Evolutionary conservation across 768 basidiomycete species (phyloP), one percentile per base, ranked within the genome.

Genomic region (Tricholomella constricta): DNA sequence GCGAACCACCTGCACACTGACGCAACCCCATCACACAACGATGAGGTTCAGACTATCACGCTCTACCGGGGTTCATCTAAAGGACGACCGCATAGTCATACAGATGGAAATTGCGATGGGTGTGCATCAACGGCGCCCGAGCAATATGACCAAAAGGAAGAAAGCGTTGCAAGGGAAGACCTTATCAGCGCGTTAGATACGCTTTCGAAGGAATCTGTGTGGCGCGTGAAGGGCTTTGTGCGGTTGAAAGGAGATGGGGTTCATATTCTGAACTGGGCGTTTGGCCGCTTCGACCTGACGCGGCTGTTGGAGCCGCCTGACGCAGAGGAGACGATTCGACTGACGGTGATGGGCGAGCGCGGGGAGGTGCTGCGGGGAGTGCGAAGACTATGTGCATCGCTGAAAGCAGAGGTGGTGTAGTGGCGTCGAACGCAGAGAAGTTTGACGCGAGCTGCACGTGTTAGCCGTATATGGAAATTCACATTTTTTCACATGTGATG

Each of bases 271-370:
- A 98, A 98, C 65, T 98, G 93, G 92, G 94, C 94, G 6, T 98
- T 97, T 71, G 91, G 91, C 12, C 81, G 94, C 35, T 86, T 81
- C 65, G 91, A 94, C 23, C 78, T 85, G 10, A 73, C 67, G 4
- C 60, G 67, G 17, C 58, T 70, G 32, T 67, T 67, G 1, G 69
- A 69, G n/a, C 60, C 61, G 31, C 45, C 65, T n/a, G 60, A 59
- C 19, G 64, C 62, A 1, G 65, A 59, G 10, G 76, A 69, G 4
- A 72, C 75, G 25, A 63, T 93, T 20, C 74, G 78, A 49, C 58
- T 96, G 66, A 96, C 93, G n/a, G 79, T 90, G 25, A 98, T 98
- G 95, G 94, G 94, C 8, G 88, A 90, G 65, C 76, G 86, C 38
- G 93, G 92, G 11, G 91, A 94, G 67, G 84, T 92, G 44, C 78